Evolutionary conservation across 228 moss, liverwort and hornwort genomes (phyloP), one percentile per base, ranked within the genome.

Genomic region (Sphagnum fallax): DNA sequence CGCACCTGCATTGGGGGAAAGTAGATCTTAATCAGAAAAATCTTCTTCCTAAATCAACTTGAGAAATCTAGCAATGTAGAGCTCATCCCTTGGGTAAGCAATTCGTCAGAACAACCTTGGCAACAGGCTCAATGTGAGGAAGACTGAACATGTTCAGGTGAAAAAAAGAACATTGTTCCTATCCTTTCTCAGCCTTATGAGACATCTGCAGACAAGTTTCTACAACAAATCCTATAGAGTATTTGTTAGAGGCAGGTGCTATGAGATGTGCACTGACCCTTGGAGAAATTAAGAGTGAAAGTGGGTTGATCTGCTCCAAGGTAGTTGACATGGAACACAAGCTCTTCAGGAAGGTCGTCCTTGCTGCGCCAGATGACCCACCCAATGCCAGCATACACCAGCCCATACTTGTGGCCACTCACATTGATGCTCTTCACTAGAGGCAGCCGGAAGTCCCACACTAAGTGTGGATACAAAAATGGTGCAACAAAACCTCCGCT

Each of bases 331-430:
- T 83, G 83, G 66, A 87, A 87, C 60, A 87, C 75, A 6, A 87
- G 78, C 66, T 87, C 87, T 49, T 87, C 79, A 0, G 87, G 87
- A 61, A 87, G 79, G 49, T 83, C 67, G 0, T 60, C 69, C 53
- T 76, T 70, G 14, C 68, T 53, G 0, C 87, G 83, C 87, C 87
- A 87, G 32, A 87, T 75, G 8, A 83, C 77, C 87, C 87, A 87
- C 50, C 87, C 87, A 47, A 87, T 49, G 53, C 87, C 87, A 4
- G 87, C 83, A 70, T 87, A 87, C 57, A 87, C 87, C 9, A 87
- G 80, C 52, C 87, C 87, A 57, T 93, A 98, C 75, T 98, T 98
- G 86, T 98, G 98, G 10, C 98, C 98, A 67, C 98, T 98, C 15
- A 93, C 98, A 65, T 98, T 93, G 53, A 98, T 98, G 64, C 97